phyloP scores from a whole-genome alignment of 1,139 yeast species.

The Yamadazyma atlantica region DNA sequence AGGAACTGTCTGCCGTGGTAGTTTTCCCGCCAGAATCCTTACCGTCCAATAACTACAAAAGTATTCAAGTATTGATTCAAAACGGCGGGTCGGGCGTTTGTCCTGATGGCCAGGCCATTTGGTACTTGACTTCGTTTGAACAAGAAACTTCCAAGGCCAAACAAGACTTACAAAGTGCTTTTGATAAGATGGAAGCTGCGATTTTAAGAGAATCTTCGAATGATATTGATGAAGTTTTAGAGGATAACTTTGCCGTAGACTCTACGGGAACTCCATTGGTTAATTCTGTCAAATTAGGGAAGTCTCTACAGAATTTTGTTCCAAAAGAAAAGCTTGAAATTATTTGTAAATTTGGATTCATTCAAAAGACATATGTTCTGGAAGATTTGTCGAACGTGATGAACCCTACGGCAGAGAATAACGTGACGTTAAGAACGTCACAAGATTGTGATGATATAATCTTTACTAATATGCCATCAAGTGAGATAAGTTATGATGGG shows the following conservation, averaged over 20 bases:
- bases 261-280: slow-evolving; percentile 64
- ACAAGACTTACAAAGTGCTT: slow-evolving; percentile 76
- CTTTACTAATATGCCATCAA: slow-evolving; percentile 72
- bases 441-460: slow-evolving; percentile 47
- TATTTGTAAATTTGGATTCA: slow-evolving; percentile 74
- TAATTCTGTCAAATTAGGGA: slow-evolving; percentile 83
- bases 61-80: slow-evolving; percentile 84
- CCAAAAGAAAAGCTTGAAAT: slow-evolving; percentile 79
- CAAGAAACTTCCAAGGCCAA: slow-evolving; percentile 65
- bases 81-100: slow-evolving; percentile 91
- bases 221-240: slow-evolving; percentile 42
- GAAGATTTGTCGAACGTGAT: slow-evolving; percentile 43
- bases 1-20: slow-evolving; percentile 81
- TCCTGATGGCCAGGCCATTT: slow-evolving; percentile 82
- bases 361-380: slow-evolving; percentile 62
- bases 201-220: slow-evolving; percentile 75
- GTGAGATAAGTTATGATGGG: slow-evolving; percentile 90
- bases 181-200: slow-evolving; percentile 74
- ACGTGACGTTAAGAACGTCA: slow-evolving; percentile 30
- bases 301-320: slow-evolving; percentile 77
- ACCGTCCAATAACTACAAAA: slow-evolving; percentile 60
- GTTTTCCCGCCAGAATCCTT: slow-evolving; percentile 92
- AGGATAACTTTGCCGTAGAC: slow-evolving; percentile 51
- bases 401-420: slow-evolving; percentile 31
- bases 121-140: slow-evolving; percentile 86